Conservation (phyloP, 768 basidiomycete species). For the Suillus subluteus region DNA sequence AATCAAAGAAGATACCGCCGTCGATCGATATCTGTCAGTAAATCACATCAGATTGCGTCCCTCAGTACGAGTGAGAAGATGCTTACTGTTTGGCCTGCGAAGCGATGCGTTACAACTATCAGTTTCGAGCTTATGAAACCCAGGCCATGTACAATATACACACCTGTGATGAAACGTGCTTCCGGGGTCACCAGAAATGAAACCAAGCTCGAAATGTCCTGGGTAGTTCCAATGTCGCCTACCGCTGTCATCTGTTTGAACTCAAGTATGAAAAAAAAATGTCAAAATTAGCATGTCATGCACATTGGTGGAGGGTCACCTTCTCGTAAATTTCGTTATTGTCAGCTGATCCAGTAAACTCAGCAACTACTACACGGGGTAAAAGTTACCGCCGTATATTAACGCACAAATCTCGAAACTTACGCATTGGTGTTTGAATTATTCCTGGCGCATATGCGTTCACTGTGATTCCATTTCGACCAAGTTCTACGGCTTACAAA, state of each 20-base stretch:
- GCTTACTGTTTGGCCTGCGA: conserved; percentile 32
- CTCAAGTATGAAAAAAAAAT: conserved; percentile 13
- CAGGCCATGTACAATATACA: conserved; percentile 17
- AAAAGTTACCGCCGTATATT: not conserved
- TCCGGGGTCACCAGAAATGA: conserved; percentile 39
- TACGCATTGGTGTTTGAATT: conserved; percentile 33
- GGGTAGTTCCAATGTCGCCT: conserved; percentile 26
- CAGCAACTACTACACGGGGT: conserved; percentile 24
- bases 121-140: not conserved
- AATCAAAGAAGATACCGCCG: conserved; percentile 31
- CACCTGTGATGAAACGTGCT: conserved; percentile 40
- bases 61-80: not conserved
- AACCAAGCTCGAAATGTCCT: conserved; percentile 42
- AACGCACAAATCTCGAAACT: conserved; percentile 1
- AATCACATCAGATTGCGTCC: not conserved
- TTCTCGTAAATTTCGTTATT: conserved; percentile 16
- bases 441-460: conserved; percentile 40
- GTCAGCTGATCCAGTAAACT: conserved; percentile 16
- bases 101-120: not conserved
- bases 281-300: conserved; percentile 3
- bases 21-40: conserved; percentile 26
- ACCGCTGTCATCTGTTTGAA: conserved; percentile 17
- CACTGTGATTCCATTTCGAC: conserved; percentile 33
- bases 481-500: conserved; percentile 37
- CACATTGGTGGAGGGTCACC: conserved; percentile 15